These are phyloP conservation scores for Marasmius oreades DNA, from an alignment of 1,284 basidiomycete genomes.

Conservation along the genomic window DNA sequence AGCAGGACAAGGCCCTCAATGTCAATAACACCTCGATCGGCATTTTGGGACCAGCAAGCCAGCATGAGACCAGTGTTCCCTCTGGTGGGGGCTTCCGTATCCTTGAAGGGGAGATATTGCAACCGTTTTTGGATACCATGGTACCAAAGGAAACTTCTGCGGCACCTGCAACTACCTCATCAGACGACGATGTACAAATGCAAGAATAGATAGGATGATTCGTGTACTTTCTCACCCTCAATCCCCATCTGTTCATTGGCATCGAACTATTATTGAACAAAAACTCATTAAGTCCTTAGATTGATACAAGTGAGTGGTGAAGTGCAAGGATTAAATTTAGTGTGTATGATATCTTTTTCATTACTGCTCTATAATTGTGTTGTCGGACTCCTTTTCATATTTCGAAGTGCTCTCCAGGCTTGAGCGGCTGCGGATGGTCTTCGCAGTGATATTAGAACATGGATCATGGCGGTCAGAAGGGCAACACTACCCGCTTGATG, in stretches of 20 bases:
- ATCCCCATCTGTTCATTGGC: not conserved
- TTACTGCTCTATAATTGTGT: not conserved
- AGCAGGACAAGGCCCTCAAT: constrained; percentile 95
- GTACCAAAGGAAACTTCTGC: constrained; percentile 52
- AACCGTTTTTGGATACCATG: constrained; percentile 72
- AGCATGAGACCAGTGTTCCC: constrained; percentile 49
- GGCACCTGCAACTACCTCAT: constrained; percentile 32
- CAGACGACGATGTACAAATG: constrained; percentile 82
- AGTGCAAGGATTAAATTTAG: not conserved
- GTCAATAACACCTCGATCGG: constrained; percentile 91
- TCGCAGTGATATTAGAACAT: constrained; percentile 71
- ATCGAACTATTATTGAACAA: not conserved
- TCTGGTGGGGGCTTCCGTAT: constrained; percentile 69
- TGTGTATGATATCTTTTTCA: not conserved
- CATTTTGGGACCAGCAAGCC: constrained; percentile 73
- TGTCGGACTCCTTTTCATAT: not conserved
- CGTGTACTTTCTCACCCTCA: constrained; percentile 9
- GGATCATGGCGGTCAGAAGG: constrained; percentile 83
- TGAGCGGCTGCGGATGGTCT: constrained; percentile 69
- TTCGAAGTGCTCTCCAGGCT: constrained; percentile 45
- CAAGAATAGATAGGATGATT: constrained; percentile 42
- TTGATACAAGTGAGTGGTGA: not conserved
- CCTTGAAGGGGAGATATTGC: constrained; percentile 72
- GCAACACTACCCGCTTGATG: constrained; percentile 96
- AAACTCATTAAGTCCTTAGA: not conserved